A percentile compares a stretch with the other conserved stretches of the same genome.
These are phyloP conservation scores for Drosera spatulata DNA, from an alignment of 179 eudicot genomes.

Conservation along the genomic window DNA sequence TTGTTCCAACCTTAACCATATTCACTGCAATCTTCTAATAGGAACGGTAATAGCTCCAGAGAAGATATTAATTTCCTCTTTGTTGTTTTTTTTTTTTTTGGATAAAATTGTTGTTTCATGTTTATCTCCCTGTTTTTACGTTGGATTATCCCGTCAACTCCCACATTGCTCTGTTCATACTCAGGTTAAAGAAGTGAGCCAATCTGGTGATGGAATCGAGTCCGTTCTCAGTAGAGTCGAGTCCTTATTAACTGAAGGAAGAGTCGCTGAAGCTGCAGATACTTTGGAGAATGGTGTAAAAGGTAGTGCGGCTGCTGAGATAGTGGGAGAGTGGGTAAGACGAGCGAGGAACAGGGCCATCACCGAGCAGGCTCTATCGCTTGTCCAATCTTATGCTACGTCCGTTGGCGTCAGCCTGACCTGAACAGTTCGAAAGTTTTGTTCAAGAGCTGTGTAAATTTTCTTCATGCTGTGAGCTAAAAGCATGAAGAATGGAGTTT, in stretches of 20 bases:
- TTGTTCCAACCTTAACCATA: background rate
- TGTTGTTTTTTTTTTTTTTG: background rate
- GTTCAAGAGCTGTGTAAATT: too few relatives aligned
- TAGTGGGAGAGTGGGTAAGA: conserved; percentile 58
- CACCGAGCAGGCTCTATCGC: conserved; percentile 72
- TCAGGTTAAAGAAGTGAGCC: conserved; percentile 70
- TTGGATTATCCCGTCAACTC: too few relatives aligned
- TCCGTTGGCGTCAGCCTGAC: conserved; percentile 34
- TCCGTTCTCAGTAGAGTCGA: conserved; percentile 75
- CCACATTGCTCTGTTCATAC: background rate
- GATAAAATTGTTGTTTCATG: background rate
- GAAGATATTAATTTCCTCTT: too few relatives aligned
- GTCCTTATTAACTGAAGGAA: conserved; percentile 67
- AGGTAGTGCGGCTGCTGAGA: conserved; percentile 65
- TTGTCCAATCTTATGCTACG: conserved; percentile 69
- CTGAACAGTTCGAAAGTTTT: background rate
- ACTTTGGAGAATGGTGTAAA: conserved; percentile 72
- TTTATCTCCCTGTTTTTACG: background rate
- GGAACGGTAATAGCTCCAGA: too few relatives aligned
- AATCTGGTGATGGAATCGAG: conserved; percentile 83
- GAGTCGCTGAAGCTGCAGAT: conserved; percentile 89
- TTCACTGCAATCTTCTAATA: background rate
- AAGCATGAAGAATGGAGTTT: too few relatives aligned
- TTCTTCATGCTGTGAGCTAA: too few relatives aligned
- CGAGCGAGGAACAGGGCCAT: conserved; percentile 74